Evolutionary conservation across 176 grass and related monocot species (phyloP), one percentile per base, ranked within the genome.

Genomic region (Musa beccarii): DNA sequence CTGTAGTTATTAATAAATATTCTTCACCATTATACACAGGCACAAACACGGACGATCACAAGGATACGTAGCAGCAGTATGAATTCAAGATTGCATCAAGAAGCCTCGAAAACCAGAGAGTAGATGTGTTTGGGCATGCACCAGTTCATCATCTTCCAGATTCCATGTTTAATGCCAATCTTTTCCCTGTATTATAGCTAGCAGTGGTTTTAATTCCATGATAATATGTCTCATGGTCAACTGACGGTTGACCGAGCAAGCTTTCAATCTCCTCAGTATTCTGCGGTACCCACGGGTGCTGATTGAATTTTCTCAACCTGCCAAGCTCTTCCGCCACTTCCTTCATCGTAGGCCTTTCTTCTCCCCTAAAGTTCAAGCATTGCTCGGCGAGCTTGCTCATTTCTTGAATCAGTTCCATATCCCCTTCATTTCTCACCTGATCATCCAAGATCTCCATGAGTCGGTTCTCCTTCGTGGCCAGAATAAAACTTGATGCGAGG

Each of bases 291-390:
- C 51, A 25, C 2, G 52, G 20, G 21, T 73, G 52, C 13, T 73
- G 71, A 5, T 73, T 24, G 3, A 4, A 73, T 25, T 73, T 73
- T 26, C 51, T 54, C 13, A 73, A 8, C 23, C 5, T 54, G 20
- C 25, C 22, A 1, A 73, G 51, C 51, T 73, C 52, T 3, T 73
- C 52, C 0, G 53, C 71, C 3, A 73, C 71, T 16, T 73, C 11
- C 71, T 73, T 73, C 71, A 73, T 73, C 6, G 51, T 28, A 8
- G 71, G 71, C 22, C 71, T 54, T 53, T 54, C 71, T 26, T 73
- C 71, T 55, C 71, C 71, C 21, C 2, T 29, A 0, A 74, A 8
- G 9, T 10, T 29, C 53, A 74, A 28, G 10, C 71, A 74, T 28
- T 56, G 51, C 20, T 55, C 19, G 8, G 20, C 20, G 1, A 74